Evolutionary conservation across 169 alveolate species (phyloP).

Genomic region (Plasmodium vinckei): DNA sequence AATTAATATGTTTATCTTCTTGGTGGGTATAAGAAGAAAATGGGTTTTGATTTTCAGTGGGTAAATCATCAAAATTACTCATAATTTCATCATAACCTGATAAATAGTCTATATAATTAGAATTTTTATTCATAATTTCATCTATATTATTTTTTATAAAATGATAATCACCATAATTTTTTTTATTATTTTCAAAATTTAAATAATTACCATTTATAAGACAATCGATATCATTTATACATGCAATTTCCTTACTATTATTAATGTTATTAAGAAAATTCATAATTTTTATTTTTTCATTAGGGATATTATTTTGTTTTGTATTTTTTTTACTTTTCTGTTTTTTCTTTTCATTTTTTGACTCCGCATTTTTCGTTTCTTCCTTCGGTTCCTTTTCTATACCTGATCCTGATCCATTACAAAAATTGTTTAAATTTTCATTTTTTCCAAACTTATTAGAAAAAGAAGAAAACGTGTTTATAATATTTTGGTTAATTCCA

Average conservation of each 20-base stretch:
- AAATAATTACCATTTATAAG: neutral
- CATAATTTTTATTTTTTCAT: no score
- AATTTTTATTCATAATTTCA: constrained; percentile 17
- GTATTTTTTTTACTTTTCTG: neutral
- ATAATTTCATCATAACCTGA: neutral
- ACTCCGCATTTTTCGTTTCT: neutral
- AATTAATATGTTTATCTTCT: constrained; percentile 37
- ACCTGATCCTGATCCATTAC: neutral
- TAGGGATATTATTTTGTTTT: neutral
- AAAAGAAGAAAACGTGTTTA: neutral
- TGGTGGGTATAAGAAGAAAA: neutral
- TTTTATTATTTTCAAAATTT: constrained; percentile 5
- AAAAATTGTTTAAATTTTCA: constrained; percentile 5
- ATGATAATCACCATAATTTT: constrained; percentile 14
- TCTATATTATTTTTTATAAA: constrained; percentile 13
- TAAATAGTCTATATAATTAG: constrained; percentile 32
- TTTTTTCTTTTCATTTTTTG: neutral
- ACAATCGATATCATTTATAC: constrained; percentile 19
- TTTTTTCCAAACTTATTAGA: constrained; percentile 7
- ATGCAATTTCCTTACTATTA: no score
- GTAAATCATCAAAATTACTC: neutral
- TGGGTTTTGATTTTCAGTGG: neutral
- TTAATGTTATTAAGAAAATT: no score
- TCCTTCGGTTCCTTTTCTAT: neutral
- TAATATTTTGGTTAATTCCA: constrained; percentile 3